Evolutionary conservation across 352 stramenopile species (phyloP).

Genomic region (Pythium coloratum): DNA sequence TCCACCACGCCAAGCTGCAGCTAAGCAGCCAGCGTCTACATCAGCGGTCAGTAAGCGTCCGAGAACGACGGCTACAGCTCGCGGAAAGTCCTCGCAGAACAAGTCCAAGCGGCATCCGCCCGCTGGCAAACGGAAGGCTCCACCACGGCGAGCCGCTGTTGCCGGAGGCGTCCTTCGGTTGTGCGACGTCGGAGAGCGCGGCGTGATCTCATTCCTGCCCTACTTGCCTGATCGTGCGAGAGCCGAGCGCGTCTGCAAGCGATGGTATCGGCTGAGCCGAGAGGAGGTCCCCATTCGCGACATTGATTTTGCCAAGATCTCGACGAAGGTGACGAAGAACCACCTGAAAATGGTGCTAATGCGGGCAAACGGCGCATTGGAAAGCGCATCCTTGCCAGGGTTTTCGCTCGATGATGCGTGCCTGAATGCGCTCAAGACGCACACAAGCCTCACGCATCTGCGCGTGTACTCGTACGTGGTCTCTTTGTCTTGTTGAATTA

Average conservation of each 20-base stretch:
- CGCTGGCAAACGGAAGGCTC: not conserved
- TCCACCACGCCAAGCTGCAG: not conserved
- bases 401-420: slow-evolving; percentile 46
- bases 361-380: slow-evolving; percentile 37
- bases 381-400: slow-evolving; percentile 40
- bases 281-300: slow-evolving; percentile 42
- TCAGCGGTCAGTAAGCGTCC: not conserved
- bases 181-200: slow-evolving; percentile 43
- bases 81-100: not conserved
- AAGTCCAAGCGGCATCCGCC: not conserved
- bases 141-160: not conserved
- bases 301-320: slow-evolving; percentile 49
- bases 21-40: not conserved
- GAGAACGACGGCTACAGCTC: not conserved
- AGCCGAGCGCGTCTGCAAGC: slow-evolving; percentile 55
- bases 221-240: slow-evolving; percentile 50
- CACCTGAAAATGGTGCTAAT: slow-evolving; percentile 43
- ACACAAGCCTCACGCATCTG: slow-evolving; percentile 42
- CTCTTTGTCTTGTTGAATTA: not conserved
- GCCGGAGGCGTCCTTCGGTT: slow-evolving; percentile 22
- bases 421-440: slow-evolving; percentile 36
- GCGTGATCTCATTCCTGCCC: slow-evolving; percentile 50
- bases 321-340: slow-evolving; percentile 29
- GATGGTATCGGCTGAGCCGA: slow-evolving; percentile 46
- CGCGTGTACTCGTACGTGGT: slow-evolving; percentile 46